These are phyloP conservation scores for Aspergillus bertholletiae DNA, from an alignment of 495 filamentous ascomycete species.

Conservation along the genomic window DNA sequence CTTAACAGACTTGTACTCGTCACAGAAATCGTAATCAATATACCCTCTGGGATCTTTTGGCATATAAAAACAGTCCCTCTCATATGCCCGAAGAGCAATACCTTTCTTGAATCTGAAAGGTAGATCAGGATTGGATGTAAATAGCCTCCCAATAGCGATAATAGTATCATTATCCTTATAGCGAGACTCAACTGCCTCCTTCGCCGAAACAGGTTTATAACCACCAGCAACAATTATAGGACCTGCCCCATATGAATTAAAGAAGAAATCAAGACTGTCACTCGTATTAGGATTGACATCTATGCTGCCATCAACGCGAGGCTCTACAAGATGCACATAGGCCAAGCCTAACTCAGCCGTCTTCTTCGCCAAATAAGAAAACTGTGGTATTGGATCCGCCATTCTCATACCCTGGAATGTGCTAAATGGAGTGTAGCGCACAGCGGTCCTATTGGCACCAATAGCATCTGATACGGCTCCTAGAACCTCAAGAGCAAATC, in stretches of 20 bases:
- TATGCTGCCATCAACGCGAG: conserved; percentile 37
- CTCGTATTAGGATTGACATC: conserved; percentile 38
- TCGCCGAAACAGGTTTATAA: conserved; percentile 41
- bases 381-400: conserved; percentile 57
- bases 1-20: conserved; percentile 35
- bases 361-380: conserved; percentile 45
- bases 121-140: conserved; percentile 70
- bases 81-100: conserved; percentile 52
- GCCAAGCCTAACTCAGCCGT: conserved; percentile 49
- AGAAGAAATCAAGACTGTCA: conserved; percentile 27
- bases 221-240: conserved; percentile 58
- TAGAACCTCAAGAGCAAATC: conserved; percentile 58
- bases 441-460: conserved; percentile 52
- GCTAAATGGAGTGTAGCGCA: conserved; percentile 59
- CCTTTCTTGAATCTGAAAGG: conserved; percentile 57
- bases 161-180: conserved; percentile 51
- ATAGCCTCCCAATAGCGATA: conserved; percentile 60
- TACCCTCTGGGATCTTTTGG: conserved; percentile 52
- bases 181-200: conserved; percentile 35
- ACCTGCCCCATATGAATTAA: conserved; percentile 29
- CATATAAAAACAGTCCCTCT: conserved; percentile 58
- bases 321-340: conserved; percentile 61
- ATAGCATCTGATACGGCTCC: conserved; percentile 56
- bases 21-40: conserved; percentile 51
- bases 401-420: conserved; percentile 63